Percentiles rank a stretch among this genome's conserved stretches.
Conservation (phyloP, 495 filamentous ascomycete species). For the Penicillium cosmopolitanum region DNA sequence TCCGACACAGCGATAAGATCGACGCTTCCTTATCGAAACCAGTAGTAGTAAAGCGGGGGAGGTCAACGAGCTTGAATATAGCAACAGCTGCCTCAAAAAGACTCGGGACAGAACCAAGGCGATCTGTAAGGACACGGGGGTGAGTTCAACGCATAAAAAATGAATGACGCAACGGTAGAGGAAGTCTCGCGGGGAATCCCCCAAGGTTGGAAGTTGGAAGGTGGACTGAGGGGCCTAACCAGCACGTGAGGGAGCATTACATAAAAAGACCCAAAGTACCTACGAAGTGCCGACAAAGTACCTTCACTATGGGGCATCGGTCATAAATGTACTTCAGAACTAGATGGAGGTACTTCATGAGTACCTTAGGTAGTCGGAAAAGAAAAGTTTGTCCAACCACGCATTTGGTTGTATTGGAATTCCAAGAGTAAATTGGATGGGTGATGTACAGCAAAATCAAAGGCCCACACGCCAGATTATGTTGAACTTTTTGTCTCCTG, state of each 20-base stretch:
- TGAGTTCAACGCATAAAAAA: background rate
- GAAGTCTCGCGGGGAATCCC: background rate
- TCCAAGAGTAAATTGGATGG: conserved; percentile 12
- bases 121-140: conserved; percentile 5
- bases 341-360: background rate
- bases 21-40: conserved; percentile 9
- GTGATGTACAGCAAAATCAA: conserved; percentile 25
- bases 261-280: conserved; percentile 6
- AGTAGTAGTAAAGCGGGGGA: conserved; percentile 3
- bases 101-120: conserved; percentile 5
- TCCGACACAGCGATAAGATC: conserved; percentile 25
- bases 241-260: conserved; percentile 19
- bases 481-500: conserved; percentile 45
- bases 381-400: conserved; percentile 1
- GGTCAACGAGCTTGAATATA: background rate
- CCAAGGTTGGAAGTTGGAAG: background rate
- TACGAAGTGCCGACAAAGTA: background rate
- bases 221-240: background rate
- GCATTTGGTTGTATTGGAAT: conserved; percentile 19
- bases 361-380: background rate
- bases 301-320: background rate
- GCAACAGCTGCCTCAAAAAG: conserved; percentile 5
- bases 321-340: background rate
- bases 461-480: conserved; percentile 27
- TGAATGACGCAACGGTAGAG: background rate